Conservation (phyloP, 768 basidiomycete genomes). For the Suillus subaureus region DNA sequence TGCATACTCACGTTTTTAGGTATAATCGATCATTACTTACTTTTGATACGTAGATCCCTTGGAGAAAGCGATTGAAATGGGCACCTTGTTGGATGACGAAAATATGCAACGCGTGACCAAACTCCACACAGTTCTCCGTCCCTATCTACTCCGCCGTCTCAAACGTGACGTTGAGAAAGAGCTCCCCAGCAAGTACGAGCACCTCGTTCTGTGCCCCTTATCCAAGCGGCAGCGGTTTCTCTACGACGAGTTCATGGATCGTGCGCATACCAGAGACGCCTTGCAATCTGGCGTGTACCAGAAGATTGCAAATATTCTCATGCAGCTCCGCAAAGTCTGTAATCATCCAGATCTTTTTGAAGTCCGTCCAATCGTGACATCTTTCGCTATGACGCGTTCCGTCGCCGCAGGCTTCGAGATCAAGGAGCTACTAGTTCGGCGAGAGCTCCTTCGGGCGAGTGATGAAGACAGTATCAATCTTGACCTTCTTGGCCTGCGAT, state of each 20-base stretch:
- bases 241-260: slow-evolving; percentile 95
- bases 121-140: slow-evolving; percentile 92
- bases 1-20: slow-evolving; percentile 31
- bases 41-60: slow-evolving; percentile 67
- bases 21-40: slow-evolving; percentile 8
- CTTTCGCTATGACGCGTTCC: slow-evolving; percentile 73
- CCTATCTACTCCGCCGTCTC: slow-evolving; percentile 92
- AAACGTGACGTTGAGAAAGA: slow-evolving; percentile 98
- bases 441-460: slow-evolving; percentile 59
- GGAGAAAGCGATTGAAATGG: slow-evolving; percentile 92
- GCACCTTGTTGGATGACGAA: slow-evolving; percentile 74
- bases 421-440: slow-evolving; percentile 85
- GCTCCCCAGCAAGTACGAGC: slow-evolving; percentile 91
- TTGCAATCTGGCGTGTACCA: slow-evolving; percentile 85
- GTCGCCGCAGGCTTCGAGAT: slow-evolving; percentile 80
- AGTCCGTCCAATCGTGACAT: slow-evolving; percentile 81
- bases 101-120: slow-evolving; percentile 83
- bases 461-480: slow-evolving; percentile 59
- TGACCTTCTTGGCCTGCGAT: slow-evolving; percentile 64
- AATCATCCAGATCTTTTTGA: slow-evolving; percentile 94
- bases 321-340: slow-evolving; percentile 98
- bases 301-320: slow-evolving; percentile 91
- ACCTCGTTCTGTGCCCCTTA: slow-evolving; percentile 83
- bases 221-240: slow-evolving; percentile 94
- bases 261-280: slow-evolving; percentile 80